phyloP scores from a whole-genome alignment of 768 basidiomycete genomes.

The Calocybe gangraenosa region DNA sequence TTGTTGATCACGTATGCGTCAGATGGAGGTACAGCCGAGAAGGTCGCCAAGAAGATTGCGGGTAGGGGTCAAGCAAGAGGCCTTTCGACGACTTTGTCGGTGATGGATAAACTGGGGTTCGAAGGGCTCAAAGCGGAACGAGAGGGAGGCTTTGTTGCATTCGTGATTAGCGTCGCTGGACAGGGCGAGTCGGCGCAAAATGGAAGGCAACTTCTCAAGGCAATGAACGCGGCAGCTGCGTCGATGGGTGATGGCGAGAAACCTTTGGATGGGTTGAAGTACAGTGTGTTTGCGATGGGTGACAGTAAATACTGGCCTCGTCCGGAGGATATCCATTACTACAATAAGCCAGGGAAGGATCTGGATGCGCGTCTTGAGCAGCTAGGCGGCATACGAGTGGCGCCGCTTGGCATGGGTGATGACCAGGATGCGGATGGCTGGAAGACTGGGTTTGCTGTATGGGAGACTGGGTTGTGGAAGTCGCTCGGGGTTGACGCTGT shows the following conservation, averaged over 20 bases:
- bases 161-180: constrained; percentile 91
- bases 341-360: constrained; percentile 95
- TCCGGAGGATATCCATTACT: constrained; percentile 94
- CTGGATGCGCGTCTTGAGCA: constrained; percentile 75
- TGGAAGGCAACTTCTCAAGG: constrained; percentile 85
- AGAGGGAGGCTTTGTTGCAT: constrained; percentile 59
- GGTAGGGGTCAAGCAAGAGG: constrained; percentile 83
- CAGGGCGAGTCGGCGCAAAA: constrained; percentile 99
- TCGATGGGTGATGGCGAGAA: constrained; percentile 41
- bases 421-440: constrained; percentile 97
- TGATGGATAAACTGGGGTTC: constrained; percentile 78
- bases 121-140: constrained; percentile 67
- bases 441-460: constrained; percentile 94
- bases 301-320: constrained; percentile 99
- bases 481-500: constrained; percentile 86
- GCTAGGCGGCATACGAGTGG: constrained; percentile 76
- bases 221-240: constrained; percentile 61
- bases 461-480: constrained; percentile 94
- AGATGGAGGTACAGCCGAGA: constrained; percentile 95
- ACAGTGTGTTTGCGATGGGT: constrained; percentile 90
- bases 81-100: constrained; percentile 66
- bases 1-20: constrained; percentile 90
- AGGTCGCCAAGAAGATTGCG: constrained; percentile 85
- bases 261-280: constrained; percentile 62
- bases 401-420: constrained; percentile 80